Base-by-base conservation (phyloP, 2,329 filamentous ascomycete genomes). In the Xylariaceae sp. region DNA sequence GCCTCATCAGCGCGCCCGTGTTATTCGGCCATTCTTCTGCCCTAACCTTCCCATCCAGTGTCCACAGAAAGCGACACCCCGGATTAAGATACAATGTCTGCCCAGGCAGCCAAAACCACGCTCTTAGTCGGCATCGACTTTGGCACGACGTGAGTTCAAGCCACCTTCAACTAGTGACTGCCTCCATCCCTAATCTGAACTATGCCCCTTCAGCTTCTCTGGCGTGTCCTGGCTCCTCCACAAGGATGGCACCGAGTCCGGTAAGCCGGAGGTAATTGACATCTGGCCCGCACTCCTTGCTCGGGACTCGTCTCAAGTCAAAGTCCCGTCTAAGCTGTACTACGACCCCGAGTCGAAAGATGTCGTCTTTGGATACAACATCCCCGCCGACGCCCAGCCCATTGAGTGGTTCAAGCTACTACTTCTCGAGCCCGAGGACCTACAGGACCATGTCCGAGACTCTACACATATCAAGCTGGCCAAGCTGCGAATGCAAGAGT, bases 361-460 rank as follows among this genome's bases (percentile, higher is more conserved):
- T 1, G 18, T 58, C 0, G 45, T 36, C 0, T 75, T 73, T 68
- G 71, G 73, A 0, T 73, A 71, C 16, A 59, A 55, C 0, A 56
- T 73, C 0, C 61, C 67, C 0, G 3, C 42, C 0, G 39, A 60
- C 0, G 50, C 16, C 1, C 50, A 69, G 0, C 42, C 67, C 0
- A 7, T 74, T 0, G 58, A 60, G 1, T 77, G 73, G 73, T 75
- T 76, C 56, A 76, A 77, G 47, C 61, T 77, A 0, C 56, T 75
- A 0, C 60, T 77, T 0, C 42, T 76, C 0, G 64, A 74, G 0
- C 48, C 63, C 0, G 22, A 47, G 0, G 70, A 76, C 34, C 16
- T 75, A 0, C 11, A 39, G 4, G 31, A 51, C 61, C 0, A 19
- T 6, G 0, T 75, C 0, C 36, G 51, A 0, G 3, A 34, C 0